Evolutionary conservation across 257 asterid species (phyloP), one percentile per base, ranked within the genome.

Genomic region (Verbascum thapsus): DNA sequence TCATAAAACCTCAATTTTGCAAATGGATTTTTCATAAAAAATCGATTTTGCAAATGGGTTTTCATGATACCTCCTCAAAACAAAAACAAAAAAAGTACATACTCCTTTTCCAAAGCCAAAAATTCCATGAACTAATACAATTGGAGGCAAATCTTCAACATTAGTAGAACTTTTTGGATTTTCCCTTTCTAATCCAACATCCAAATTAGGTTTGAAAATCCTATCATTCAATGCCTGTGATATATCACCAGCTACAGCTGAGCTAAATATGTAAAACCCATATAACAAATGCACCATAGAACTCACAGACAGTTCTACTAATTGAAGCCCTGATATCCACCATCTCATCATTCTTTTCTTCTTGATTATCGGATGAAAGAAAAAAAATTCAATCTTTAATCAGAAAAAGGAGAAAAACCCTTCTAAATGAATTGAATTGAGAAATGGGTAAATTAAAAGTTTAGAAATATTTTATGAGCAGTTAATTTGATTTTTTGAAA

Each of bases 21-120:
- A 26, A 43, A 7, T 26, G 15, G 42, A n/a, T n/a, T n/a, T n/a
- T n/a, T n/a, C n/a, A n/a, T 3, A 56, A 58, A 70, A 57, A 45
- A 6, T 40, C 64, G 60, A 67, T 61, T 61, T 52, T 32, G 44
- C 60, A 43, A 64, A 26, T 26, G 32, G 32, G 32, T 26, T 26
- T 26, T 26, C 32, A 26, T 26, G 5, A 5, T 1, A 26, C 2
- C 32, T 26, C 15, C 11, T 32, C 13, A 35, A 10, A 13, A 10
- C 7, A 12, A 3, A n/a, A 22, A 54, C 35, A 26, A 1, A 26
- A 1, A 26, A 1, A 26, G 19, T 40, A 35, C 83, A 48, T 84
- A 90, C 99, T 94, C 99, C 99, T 87, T 94, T 85, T 10, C 99
- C 99, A 70, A 94, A 94, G 53, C 99, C 99, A 78, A 94, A 94